phyloP scores from a whole-genome alignment of 805 yeast species.

The Tetrapisispora taiwanensis region DNA sequence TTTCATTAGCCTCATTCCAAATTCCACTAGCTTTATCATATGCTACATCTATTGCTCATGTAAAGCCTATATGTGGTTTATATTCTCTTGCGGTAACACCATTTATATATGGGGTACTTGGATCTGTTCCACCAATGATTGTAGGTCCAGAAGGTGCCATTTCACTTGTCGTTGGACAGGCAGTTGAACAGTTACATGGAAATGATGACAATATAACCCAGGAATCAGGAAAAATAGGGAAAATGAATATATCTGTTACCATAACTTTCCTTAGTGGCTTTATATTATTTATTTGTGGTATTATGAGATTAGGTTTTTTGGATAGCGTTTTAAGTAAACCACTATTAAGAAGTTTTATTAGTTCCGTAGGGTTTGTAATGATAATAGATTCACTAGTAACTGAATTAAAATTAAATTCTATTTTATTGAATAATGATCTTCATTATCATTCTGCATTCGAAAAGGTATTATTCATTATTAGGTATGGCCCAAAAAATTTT shows the following conservation, averaged over 20 bases:
- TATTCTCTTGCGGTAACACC: conserved; percentile 72
- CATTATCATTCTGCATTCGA: conserved; percentile 64
- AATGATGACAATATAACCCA: conserved; percentile 22
- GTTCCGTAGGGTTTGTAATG: conserved; percentile 81
- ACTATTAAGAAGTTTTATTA: conserved; percentile 68
- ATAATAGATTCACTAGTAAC: conserved; percentile 63
- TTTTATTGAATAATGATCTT: conserved; percentile 36
- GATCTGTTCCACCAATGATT: conserved; percentile 80
- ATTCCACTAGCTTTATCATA: conserved; percentile 68
- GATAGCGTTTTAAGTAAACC: conserved; percentile 74
- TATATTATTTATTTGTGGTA: conserved; percentile 58
- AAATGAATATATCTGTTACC: conserved; percentile 52
- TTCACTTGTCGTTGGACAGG: conserved; percentile 73
- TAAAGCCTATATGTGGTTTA: conserved; percentile 73
- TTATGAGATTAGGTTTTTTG: conserved; percentile 76
- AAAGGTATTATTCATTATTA: conserved; percentile 48
- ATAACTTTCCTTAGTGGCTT: conserved; percentile 71
- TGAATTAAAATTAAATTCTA: conserved; percentile 53
- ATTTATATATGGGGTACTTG: conserved; percentile 62
- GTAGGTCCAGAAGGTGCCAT: conserved; percentile 91
- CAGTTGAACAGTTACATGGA: conserved; percentile 46
- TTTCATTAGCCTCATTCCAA: conserved; percentile 83
- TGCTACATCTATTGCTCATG: conserved; percentile 75
- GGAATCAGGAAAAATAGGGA: conserved; percentile 28
- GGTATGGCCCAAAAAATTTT: conserved; percentile 35